A percentile compares a stretch with the other conserved stretches of the same genome.
These are phyloP conservation scores for Solanum clarkiae DNA, from an alignment of 257 asterid genomes.

Conservation along the genomic window DNA sequence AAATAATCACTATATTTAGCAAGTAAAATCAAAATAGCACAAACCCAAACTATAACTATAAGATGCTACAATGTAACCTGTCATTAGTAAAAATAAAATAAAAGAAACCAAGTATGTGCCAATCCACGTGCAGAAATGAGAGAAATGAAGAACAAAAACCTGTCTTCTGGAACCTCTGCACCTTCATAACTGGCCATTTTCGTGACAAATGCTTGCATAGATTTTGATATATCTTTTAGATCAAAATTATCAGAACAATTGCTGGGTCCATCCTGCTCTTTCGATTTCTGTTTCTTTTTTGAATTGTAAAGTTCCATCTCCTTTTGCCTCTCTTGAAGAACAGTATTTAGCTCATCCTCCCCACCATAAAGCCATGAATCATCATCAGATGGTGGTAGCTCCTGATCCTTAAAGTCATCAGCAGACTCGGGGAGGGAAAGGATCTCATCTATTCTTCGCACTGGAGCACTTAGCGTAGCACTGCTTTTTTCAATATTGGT, in stretches of 20 bases:
- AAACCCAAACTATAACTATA: neutral
- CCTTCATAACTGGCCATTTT: conserved; percentile 74
- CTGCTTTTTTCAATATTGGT: conserved; percentile 27
- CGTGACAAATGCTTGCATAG: conserved; percentile 74
- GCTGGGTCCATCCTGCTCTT: conserved; percentile 37
- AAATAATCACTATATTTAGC: neutral
- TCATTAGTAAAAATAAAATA: neutral
- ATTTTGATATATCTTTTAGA: conserved; percentile 72
- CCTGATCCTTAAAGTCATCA: conserved; percentile 44
- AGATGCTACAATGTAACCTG: neutral
- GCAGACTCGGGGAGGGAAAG: conserved; percentile 64
- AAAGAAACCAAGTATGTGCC: neutral
- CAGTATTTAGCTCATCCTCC: conserved; percentile 75
- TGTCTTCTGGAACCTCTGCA: conserved; percentile 75
- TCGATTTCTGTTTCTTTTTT: conserved; percentile 47
- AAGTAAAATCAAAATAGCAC: neutral
- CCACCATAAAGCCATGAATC: conserved; percentile 94
- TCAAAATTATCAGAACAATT: conserved; percentile 35
- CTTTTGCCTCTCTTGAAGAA: conserved; percentile 76
- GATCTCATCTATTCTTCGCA: conserved; percentile 65
- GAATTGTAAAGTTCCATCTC: conserved; percentile 70
- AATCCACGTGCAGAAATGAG: neutral
- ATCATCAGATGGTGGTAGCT: conserved; percentile 79
- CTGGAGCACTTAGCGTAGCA: conserved; percentile 66
- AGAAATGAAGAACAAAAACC: conserved; percentile 24